These are phyloP conservation scores for Wickerhamiella sergipiensis DNA, from an alignment of 805 yeast species.

Conservation along the genomic window DNA sequence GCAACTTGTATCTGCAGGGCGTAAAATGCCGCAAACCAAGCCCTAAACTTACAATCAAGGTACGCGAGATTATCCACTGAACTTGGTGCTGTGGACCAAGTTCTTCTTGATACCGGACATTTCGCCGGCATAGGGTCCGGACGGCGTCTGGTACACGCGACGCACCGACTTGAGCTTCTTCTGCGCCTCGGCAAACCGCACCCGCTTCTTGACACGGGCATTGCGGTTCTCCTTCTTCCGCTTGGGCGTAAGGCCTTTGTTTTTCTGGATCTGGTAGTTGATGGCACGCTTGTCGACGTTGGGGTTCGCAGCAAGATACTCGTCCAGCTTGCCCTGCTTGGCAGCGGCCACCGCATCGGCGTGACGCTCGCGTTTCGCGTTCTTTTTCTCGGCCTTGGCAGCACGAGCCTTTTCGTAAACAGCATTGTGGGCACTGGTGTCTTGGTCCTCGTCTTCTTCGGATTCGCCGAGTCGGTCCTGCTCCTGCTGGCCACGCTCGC, in stretches of 20 bases:
- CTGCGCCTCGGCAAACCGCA: constrained; percentile 86
- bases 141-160: constrained; percentile 65
- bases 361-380: constrained; percentile 50
- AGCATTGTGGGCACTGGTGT: constrained; percentile 16
- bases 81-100: constrained; percentile 72
- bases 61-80: constrained; percentile 7
- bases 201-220: constrained; percentile 96
- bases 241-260: constrained; percentile 89
- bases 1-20: neutral
- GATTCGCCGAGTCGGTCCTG: constrained; percentile 38
- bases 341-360: constrained; percentile 62
- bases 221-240: constrained; percentile 90
- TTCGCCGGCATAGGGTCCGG: constrained; percentile 84
- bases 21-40: neutral
- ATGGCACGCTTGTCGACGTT: constrained; percentile 87
- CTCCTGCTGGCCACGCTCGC: constrained; percentile 57
- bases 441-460: constrained; percentile 14
- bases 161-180: constrained; percentile 85
- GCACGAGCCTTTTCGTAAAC: constrained; percentile 47
- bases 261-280: constrained; percentile 87
- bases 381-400: constrained; percentile 34
- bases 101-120: constrained; percentile 95
- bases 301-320: constrained; percentile 50
- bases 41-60: neutral
- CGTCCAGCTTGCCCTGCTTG: constrained; percentile 69